phyloP scores from a whole-genome alignment of 2,329 filamentous ascomycete genomes.

The Phyllosticta citribraziliensis region DNA sequence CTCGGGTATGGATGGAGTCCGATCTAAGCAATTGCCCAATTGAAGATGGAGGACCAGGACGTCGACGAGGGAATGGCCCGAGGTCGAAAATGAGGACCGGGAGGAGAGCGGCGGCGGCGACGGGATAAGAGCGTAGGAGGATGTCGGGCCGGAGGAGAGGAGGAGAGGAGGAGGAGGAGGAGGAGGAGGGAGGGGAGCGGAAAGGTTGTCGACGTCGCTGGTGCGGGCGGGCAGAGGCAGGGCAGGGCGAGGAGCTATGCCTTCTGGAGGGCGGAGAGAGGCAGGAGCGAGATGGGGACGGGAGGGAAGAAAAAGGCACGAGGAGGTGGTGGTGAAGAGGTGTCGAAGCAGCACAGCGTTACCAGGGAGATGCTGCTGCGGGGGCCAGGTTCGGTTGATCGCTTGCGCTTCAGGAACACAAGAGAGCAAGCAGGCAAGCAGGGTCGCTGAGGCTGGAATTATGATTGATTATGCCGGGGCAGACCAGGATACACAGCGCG shows the following conservation, averaged over 20 bases:
- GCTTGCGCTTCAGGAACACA: slow-evolving; percentile 13
- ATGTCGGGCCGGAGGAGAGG: neutral
- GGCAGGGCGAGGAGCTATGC: slow-evolving; percentile 15
- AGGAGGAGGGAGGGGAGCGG: slow-evolving; percentile 15
- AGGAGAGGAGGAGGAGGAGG: neutral
- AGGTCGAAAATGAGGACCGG: neutral
- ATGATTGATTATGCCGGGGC: neutral
- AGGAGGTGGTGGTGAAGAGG: slow-evolving; percentile 22
- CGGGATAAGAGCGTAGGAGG: slow-evolving; percentile 16
- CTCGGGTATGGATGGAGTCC: slow-evolving; percentile 1
- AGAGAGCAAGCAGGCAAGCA: neutral
- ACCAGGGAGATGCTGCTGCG: slow-evolving; percentile 15
- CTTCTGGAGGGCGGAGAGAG: slow-evolving; percentile 32
- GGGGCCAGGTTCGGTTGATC: slow-evolving; percentile 20
- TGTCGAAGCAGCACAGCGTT: slow-evolving; percentile 22
- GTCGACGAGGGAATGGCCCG: neutral
- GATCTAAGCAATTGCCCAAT: slow-evolving; percentile 5
- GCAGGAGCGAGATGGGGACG: slow-evolving; percentile 13
- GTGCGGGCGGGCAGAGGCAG: slow-evolving; percentile 14
- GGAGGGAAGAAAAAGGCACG: slow-evolving; percentile 17
- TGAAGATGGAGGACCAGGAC: slow-evolving; percentile 2
- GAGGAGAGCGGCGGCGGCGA: slow-evolving; percentile 13
- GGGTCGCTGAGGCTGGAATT: slow-evolving; percentile 6
- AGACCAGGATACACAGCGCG: neutral
- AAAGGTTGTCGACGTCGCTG: slow-evolving; percentile 20